A percentile compares a stretch with the other conserved stretches of the same genome.
phyloP scores from a whole-genome alignment of 495 filamentous ascomycete genomes.

The Bacidia gigantensis region DNA sequence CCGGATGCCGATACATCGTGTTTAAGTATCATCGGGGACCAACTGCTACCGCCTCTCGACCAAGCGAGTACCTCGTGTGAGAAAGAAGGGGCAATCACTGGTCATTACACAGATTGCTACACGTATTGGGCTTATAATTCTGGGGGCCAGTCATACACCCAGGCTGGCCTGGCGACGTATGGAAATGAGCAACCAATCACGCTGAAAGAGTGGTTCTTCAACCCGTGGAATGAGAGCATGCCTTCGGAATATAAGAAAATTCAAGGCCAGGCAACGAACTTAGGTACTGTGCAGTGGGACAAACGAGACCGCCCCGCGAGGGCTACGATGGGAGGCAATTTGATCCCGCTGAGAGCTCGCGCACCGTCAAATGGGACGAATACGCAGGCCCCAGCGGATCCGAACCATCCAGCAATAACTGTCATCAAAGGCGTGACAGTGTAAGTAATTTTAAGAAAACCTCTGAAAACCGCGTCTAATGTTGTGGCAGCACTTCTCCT shows the following conservation, averaged over 20 bases:
- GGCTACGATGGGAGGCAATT: background rate
- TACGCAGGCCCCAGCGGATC: background rate
- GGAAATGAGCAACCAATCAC: background rate
- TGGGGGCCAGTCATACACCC: background rate
- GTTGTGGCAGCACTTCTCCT: background rate
- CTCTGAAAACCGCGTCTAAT: background rate
- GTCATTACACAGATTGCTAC: background rate
- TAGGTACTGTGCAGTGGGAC: background rate
- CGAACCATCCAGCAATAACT: background rate
- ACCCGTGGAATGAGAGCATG: background rate
- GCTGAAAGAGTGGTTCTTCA: background rate
- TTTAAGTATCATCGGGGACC: slow-evolving; percentile 2
- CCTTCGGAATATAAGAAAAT: background rate
- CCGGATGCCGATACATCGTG: slow-evolving; percentile 1
- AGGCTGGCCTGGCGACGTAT: background rate
- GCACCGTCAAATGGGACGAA: background rate
- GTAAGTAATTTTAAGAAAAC: background rate
- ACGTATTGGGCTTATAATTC: background rate
- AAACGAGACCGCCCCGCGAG: background rate
- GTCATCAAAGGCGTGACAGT: background rate
- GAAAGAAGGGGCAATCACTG: background rate
- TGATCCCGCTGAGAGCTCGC: background rate
- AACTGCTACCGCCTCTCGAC: background rate
- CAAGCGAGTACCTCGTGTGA: background rate
- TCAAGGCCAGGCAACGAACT: background rate